Percentiles rank a stretch among this genome's conserved stretches.
phyloP scores from a whole-genome alignment of 441 rosid species.

The Pelargonium australe region DNA sequence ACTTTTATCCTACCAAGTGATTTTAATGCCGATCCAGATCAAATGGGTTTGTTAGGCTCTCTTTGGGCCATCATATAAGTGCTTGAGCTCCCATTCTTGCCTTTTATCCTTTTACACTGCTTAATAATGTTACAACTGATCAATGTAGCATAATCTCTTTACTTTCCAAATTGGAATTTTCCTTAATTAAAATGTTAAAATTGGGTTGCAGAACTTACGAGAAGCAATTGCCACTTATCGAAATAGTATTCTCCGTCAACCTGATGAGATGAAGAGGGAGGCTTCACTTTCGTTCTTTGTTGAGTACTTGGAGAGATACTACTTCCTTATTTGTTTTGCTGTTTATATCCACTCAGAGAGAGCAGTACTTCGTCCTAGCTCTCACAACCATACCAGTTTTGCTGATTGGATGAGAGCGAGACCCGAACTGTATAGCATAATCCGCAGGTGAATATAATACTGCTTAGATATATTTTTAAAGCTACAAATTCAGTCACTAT shows the following conservation, averaged over 20 bases:
- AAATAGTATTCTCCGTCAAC: constrained; percentile 85
- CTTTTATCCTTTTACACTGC: background rate
- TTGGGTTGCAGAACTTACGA: constrained; percentile 75
- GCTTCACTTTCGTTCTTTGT: constrained; percentile 90
- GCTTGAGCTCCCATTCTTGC: background rate
- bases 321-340: constrained; percentile 96
- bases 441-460: constrained; percentile 64
- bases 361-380: constrained; percentile 70
- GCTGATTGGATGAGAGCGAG: constrained; percentile 99
- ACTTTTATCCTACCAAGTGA: too few relatives aligned
- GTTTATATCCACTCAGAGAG: constrained; percentile 94
- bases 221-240: constrained; percentile 95
- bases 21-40: too few relatives aligned
- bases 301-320: constrained; percentile 98
- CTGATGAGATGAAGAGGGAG: constrained; percentile 99
- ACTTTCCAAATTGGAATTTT: constrained; percentile 10
- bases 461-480: background rate
- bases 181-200: constrained; percentile 22
- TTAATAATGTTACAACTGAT: background rate
- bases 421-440: constrained; percentile 95
- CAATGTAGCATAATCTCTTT: background rate
- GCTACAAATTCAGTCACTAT: background rate
- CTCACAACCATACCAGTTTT: constrained; percentile 71
- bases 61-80: constrained; percentile 4
- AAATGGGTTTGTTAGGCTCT: background rate